These are phyloP conservation scores for Salvia hispanica DNA, from an alignment of 257 asterid species.

Conservation along the genomic window DNA sequence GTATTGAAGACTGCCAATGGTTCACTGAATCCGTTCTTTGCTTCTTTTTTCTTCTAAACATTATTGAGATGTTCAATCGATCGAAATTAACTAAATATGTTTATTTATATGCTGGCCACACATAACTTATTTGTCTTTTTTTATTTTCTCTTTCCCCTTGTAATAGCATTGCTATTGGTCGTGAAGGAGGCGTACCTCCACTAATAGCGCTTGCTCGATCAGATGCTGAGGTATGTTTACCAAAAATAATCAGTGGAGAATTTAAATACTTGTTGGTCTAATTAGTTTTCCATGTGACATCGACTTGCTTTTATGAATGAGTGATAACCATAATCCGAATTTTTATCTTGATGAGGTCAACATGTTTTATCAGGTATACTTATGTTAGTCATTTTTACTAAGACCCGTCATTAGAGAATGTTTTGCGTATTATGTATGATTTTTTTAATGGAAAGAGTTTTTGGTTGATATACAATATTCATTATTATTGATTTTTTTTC, in stretches of 20 bases:
- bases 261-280: constrained; percentile 5
- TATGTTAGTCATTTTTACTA: not conserved
- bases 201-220: constrained; percentile 77
- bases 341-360: constrained; percentile 2
- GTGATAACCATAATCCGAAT: not conserved
- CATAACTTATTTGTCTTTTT: constrained; percentile 1
- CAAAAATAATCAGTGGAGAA: not conserved
- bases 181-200: constrained; percentile 88
- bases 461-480: not conserved
- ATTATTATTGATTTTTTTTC: not conserved
- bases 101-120: constrained; percentile 8
- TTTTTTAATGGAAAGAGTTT: not conserved
- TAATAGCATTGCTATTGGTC: constrained; percentile 83
- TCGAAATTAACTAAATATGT: not conserved
- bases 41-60: not conserved
- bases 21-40: not conserved
- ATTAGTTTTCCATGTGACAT: constrained; percentile 15
- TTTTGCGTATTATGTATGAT: not conserved
- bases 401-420: not conserved
- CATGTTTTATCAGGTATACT: not conserved
- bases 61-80: constrained; percentile 12
- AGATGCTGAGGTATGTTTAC: constrained; percentile 60
- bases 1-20: not conserved
- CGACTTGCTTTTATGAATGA: not conserved
- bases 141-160: not conserved